Evolutionary conservation across 108 stramenopile species (phyloP), one percentile per base, ranked within the genome.

Genomic region (Nannochloropsis gaditana): DNA sequence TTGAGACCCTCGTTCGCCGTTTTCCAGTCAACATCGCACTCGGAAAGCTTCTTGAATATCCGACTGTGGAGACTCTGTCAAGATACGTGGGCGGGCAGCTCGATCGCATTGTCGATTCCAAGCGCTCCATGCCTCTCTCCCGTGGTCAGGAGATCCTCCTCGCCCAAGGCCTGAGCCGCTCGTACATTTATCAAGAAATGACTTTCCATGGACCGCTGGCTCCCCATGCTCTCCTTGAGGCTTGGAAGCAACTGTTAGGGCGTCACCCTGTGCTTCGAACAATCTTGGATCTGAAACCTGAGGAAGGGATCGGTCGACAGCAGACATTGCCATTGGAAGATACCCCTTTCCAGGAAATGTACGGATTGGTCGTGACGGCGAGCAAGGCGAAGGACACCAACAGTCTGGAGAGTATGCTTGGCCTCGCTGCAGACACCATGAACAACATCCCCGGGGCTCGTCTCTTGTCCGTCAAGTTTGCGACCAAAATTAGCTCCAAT

Each of bases 201-300:
- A 73, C 59, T n/a, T 73, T 73, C 59, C 59, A 73, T 73, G 59
- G 59, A n/a, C 8, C 59, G 19, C 59, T 73, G 6, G 59, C 59
- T 15, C 59, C 59, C n/a, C 59, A 73, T 73, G 59, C 59, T 0
- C n/a, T 73, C 19, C 19, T 73, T 4, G 59, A 73, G 59, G 59
- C 59, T 73, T 73, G 59, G 59, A 15, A n/a, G 6, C 59, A 73
- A 6, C 2, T 73, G 4, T 73, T 73, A n/a, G 59, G 5, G 59
- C 59, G 59, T n/a, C 59, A 73, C 6, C 59, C 59, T 73, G 59
- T 73, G 19, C 59, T 73, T 15, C 15, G 59, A n/a, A 73, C 59
- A n/a, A 73, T 73, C n/a, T 73, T 73, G 59, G 59, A 73, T n/a
- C n/a, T 73, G 59, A 73, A 73, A n/a, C 59, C 59, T n/a, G 59